Evolutionary conservation across 2,329 filamentous ascomycete genomes (phyloP).

Genomic region (Aureobasidium sp.): DNA sequence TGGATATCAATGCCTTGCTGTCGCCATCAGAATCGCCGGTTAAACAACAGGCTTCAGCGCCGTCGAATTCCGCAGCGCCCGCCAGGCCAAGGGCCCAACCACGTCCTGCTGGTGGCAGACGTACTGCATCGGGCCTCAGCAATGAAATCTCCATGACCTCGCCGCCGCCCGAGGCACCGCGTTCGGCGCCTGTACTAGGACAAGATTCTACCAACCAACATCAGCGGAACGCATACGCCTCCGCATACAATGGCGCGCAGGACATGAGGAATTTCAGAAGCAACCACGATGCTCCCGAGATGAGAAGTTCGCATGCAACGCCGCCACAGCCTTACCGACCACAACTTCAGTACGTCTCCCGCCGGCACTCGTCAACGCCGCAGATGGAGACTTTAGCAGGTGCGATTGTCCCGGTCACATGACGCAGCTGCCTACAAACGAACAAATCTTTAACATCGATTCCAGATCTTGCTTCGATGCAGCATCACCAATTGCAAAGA

Average conservation of each 20-base stretch:
- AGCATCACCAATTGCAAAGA: constrained; percentile 35
- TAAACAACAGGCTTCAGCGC: constrained; percentile 29
- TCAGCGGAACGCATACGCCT: constrained; percentile 12
- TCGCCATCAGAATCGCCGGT: constrained; percentile 39
- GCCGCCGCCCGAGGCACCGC: constrained; percentile 14
- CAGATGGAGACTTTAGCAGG: constrained; percentile 41
- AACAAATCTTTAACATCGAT: background rate
- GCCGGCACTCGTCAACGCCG: constrained; percentile 35
- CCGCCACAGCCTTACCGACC: constrained; percentile 13
- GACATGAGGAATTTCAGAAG: constrained; percentile 11
- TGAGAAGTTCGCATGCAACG: constrained; percentile 11
- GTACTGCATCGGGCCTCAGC: constrained; percentile 35
- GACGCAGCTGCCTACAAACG: background rate
- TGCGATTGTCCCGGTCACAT: constrained; percentile 19
- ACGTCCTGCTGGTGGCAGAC: constrained; percentile 22
- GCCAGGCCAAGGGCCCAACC: background rate
- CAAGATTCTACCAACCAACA: constrained; percentile 14
- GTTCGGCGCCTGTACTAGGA: constrained; percentile 3
- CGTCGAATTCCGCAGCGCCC: constrained; percentile 21
- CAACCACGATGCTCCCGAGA: constrained; percentile 6
- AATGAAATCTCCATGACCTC: constrained; percentile 26
- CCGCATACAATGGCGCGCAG: background rate
- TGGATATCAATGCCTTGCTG: constrained; percentile 43
- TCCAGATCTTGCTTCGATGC: constrained; percentile 39
- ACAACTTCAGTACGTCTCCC: constrained; percentile 18